Evolutionary conservation across 768 basidiomycete genomes (phyloP).

Genomic region (Daedaleopsis nitida): DNA sequence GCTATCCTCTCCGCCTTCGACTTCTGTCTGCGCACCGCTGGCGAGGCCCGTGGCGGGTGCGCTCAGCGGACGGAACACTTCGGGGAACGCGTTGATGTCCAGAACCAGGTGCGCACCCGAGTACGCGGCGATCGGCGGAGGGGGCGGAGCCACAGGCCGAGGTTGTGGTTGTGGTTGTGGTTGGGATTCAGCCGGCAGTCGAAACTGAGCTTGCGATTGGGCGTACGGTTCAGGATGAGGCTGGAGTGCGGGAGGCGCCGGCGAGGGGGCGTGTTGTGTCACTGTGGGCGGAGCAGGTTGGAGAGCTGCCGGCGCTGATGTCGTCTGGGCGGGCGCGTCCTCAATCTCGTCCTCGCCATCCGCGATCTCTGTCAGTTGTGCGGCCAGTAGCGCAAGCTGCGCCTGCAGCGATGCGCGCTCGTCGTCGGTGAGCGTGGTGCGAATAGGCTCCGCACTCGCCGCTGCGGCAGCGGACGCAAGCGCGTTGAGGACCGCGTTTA

Average conservation of each 20-base stretch:
- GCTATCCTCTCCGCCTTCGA: slow-evolving; percentile 15
- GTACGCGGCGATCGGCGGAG: slow-evolving; percentile 16
- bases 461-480: slow-evolving; percentile 12
- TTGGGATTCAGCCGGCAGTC: not conserved
- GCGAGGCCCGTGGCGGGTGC: slow-evolving; percentile 1
- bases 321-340: slow-evolving; percentile 4
- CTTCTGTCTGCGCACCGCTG: slow-evolving; percentile 14
- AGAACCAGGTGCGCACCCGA: slow-evolving; percentile 17
- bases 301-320: not conserved
- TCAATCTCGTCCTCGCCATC: slow-evolving; percentile 38
- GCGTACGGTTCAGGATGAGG: not conserved
- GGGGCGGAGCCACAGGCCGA: not conserved
- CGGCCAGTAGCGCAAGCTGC: slow-evolving; percentile 70
- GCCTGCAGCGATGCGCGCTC: slow-evolving; percentile 72
- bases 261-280: not conserved
- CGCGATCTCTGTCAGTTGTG: slow-evolving; percentile 69
- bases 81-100: slow-evolving; percentile 29
- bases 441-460: slow-evolving; percentile 6
- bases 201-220: not conserved
- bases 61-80: slow-evolving; percentile 2
- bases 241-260: not conserved
- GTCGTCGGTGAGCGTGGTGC: slow-evolving; percentile 38
- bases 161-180: not conserved
- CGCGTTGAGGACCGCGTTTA: slow-evolving; percentile 8
- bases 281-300: not conserved